Evolutionary conservation across 2,329 filamentous ascomycete genomes (phyloP).

Genomic region (Paradendryphiella salina): DNA sequence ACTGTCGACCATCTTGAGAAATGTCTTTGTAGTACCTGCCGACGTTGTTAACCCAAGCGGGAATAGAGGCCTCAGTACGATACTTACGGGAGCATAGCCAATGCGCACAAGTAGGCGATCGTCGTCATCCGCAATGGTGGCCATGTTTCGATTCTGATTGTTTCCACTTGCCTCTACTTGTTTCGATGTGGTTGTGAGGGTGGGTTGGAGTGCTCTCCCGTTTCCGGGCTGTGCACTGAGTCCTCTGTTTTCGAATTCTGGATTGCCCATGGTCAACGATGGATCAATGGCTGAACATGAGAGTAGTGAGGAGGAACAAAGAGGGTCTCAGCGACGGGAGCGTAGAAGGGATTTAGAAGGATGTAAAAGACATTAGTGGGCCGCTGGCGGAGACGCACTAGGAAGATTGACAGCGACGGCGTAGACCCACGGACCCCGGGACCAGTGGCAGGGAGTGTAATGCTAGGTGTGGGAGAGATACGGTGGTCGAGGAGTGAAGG

Average conservation of each 20-base stretch:
- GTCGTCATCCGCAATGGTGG: constrained; percentile 61
- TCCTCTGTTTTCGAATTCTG: constrained; percentile 27
- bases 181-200: constrained; percentile 31
- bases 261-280: constrained; percentile 35
- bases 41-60: constrained; percentile 20
- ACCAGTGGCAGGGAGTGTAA: constrained; percentile 22
- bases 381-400: constrained; percentile 30
- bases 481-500: constrained; percentile 18
- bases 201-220: constrained; percentile 23
- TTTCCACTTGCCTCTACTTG: constrained; percentile 25
- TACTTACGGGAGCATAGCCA: constrained; percentile 63
- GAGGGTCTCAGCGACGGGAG: constrained; percentile 7
- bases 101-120: constrained; percentile 63
- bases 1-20: constrained; percentile 69
- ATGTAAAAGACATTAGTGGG: constrained; percentile 37
- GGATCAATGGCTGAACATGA: constrained; percentile 29
- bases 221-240: constrained; percentile 12
- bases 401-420: constrained; percentile 34
- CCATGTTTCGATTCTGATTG: constrained; percentile 43
- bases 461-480: constrained; percentile 36
- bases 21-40: constrained; percentile 62
- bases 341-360: constrained; percentile 27
- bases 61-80: not conserved
- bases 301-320: constrained; percentile 10
- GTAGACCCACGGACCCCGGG: constrained; percentile 30